Percentiles rank a stretch among this genome's conserved stretches.
phyloP scores from a whole-genome alignment of 805 yeast species.

The Cyberlindnera xishuangbannaensis region DNA sequence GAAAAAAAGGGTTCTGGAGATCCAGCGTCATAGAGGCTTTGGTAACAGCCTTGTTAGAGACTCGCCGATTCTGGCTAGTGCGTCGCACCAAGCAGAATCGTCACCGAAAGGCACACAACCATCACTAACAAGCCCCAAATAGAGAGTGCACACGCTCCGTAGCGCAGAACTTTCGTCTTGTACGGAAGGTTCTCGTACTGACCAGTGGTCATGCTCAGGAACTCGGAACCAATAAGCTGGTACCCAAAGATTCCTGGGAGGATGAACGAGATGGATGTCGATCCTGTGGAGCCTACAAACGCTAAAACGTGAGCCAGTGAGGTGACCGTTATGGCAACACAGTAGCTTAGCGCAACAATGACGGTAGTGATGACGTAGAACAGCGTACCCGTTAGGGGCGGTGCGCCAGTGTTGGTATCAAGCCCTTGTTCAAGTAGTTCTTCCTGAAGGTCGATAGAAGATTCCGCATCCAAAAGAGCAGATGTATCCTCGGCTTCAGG shows the following conservation, averaged over 20 bases:
- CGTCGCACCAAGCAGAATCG: constrained; percentile 26
- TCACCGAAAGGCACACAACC: constrained; percentile 43
- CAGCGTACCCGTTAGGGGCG: constrained; percentile 27
- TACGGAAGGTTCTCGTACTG: constrained; percentile 26
- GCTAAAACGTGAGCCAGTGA: constrained; percentile 82
- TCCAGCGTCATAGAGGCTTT: too few species aligned
- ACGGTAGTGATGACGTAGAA: constrained; percentile 48
- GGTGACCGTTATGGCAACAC: constrained; percentile 56
- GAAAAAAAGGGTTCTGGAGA: too few species aligned
- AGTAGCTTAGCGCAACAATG: constrained; percentile 51
- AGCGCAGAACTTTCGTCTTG: constrained; percentile 27
- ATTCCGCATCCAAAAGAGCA: constrained; percentile 3
- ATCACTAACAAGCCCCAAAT: constrained; percentile 48
- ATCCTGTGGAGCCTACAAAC: constrained; percentile 89
- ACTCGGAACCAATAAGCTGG: constrained; percentile 54
- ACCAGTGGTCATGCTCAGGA: constrained; percentile 24
- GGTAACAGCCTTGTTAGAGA: too few species aligned
- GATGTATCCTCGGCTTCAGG: constrained; percentile 4
- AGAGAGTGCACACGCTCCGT: constrained; percentile 32
- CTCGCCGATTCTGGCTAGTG: too few species aligned
- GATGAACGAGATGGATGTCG: constrained; percentile 86
- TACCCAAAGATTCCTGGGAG: constrained; percentile 86
- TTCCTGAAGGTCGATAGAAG: constrained; percentile 18
- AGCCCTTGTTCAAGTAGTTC: constrained; percentile 29
- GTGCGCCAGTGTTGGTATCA: constrained; percentile 15